Evolutionary conservation across 2,329 filamentous ascomycete genomes (phyloP).

Genomic region (Paramyrothecium roridum): DNA sequence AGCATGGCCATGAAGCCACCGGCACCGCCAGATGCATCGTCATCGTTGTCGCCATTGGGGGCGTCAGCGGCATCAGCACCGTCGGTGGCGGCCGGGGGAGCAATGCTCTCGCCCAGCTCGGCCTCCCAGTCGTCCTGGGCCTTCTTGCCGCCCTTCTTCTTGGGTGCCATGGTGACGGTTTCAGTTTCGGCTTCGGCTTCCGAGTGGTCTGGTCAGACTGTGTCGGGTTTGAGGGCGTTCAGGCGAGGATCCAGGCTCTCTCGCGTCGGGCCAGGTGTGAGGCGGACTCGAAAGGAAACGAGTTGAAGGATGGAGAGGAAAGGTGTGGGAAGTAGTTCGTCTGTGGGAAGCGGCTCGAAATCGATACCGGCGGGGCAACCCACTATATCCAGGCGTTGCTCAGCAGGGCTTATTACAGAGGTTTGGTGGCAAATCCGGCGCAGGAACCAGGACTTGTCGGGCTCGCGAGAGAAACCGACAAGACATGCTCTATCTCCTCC

Average conservation of each 20-base stretch:
- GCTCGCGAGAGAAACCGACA: slow-evolving; percentile 11
- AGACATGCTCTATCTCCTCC: slow-evolving; percentile 12
- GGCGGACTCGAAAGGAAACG: not conserved
- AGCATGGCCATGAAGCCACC: slow-evolving; percentile 77
- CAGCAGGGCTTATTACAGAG: slow-evolving; percentile 10
- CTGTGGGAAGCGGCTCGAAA: slow-evolving; percentile 10
- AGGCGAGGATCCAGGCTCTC: not conserved
- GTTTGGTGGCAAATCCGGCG: slow-evolving; percentile 21
- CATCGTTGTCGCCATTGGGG: slow-evolving; percentile 42
- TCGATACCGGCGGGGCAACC: slow-evolving; percentile 17
- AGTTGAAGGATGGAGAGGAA: not conserved
- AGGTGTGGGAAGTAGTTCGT: not conserved
- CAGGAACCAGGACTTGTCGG: slow-evolving; percentile 10
- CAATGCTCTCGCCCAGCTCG: slow-evolving; percentile 77
- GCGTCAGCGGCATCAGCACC: slow-evolving; percentile 40
- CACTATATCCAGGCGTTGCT: slow-evolving; percentile 7
- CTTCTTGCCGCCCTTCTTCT: slow-evolving; percentile 87
- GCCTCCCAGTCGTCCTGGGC: slow-evolving; percentile 91
- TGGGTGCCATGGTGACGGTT: slow-evolving; percentile 82
- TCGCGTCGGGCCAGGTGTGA: not conserved
- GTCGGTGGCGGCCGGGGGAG: slow-evolving; percentile 53
- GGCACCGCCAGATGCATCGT: slow-evolving; percentile 51
- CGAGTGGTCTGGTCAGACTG: not conserved
- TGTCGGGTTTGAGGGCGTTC: not conserved
- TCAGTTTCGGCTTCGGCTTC: too few relatives aligned